These are phyloP conservation scores for Pseudogymnoascus sp. DNA, from an alignment of 2,329 filamentous ascomycete genomes.

Conservation along the genomic window DNA sequence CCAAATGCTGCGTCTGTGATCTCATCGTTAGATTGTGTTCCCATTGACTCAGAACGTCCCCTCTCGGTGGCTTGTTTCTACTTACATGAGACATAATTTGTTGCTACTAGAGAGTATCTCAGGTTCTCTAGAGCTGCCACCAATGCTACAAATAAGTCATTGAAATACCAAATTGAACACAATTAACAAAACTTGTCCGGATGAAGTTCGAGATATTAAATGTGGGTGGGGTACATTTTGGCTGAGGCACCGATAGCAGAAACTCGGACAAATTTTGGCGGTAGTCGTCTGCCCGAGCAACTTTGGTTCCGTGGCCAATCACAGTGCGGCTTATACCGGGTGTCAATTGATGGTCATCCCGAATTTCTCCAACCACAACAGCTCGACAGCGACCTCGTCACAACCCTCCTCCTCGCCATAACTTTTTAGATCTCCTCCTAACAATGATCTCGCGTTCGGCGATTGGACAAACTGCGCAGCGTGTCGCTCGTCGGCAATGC, in stretches of 20 bases:
- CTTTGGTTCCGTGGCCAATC: constrained; percentile 6
- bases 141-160: constrained; percentile 61
- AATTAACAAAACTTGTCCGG: constrained; percentile 5
- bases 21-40: constrained; percentile 14
- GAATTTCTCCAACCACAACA: constrained; percentile 10
- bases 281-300: background rate
- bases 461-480: constrained; percentile 55
- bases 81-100: constrained; percentile 48
- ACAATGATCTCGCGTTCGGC: constrained; percentile 62
- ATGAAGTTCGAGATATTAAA: constrained; percentile 4
- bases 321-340: constrained; percentile 4
- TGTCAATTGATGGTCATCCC: constrained; percentile 8
- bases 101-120: constrained; percentile 67
- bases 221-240: constrained; percentile 1
- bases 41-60: constrained; percentile 20
- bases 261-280: constrained; percentile 8
- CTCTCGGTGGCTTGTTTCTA: constrained; percentile 21
- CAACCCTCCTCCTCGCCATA: constrained; percentile 12
- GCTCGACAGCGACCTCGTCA: constrained; percentile 16
- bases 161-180: constrained; percentile 21
- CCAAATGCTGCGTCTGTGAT: constrained; percentile 58
- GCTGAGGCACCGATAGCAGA: constrained; percentile 8
- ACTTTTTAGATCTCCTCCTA: constrained; percentile 33
- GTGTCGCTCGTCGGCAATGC: constrained; percentile 50
- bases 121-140: constrained; percentile 68